Evolutionary conservation across 371 early-diverging fungal genomes (phyloP).

Genomic region (Syncephalis fuscata): DNA sequence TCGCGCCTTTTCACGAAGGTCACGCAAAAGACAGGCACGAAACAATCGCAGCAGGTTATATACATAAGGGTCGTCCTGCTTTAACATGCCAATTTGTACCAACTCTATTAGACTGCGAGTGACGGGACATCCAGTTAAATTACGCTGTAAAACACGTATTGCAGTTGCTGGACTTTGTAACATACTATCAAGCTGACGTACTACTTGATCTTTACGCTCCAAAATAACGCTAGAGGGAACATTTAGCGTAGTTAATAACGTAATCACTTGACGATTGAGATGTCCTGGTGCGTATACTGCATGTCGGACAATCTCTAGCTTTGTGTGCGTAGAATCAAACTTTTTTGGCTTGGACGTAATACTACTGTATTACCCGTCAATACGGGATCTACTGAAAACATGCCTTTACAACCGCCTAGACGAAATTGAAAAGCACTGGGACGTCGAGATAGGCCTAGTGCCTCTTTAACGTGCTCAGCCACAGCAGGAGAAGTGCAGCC

Average conservation of each 20-base stretch:
- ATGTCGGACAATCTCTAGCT: constrained; percentile 40
- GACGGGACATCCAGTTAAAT: constrained; percentile 36
- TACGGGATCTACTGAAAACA: constrained; percentile 17
- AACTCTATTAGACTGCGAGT: constrained; percentile 26
- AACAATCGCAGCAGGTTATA: constrained; percentile 32
- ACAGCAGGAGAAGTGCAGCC: constrained; percentile 40
- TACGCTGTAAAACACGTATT: constrained; percentile 20
- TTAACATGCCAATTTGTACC: constrained; percentile 38
- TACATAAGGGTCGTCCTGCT: constrained; percentile 30
- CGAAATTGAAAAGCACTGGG: constrained; percentile 74
- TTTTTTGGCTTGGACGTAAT: constrained; percentile 52
- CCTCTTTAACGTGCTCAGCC: constrained; percentile 20
- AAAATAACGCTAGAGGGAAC: constrained; percentile 34
- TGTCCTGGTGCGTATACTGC: constrained; percentile 35
- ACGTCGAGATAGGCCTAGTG: constrained; percentile 19
- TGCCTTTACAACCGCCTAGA: constrained; percentile 67
- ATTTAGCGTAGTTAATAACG: constrained; percentile 40
- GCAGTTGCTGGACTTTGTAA: constrained; percentile 23
- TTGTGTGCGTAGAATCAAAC: constrained; percentile 35
- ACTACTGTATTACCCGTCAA: constrained; percentile 17
- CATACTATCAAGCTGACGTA: constrained; percentile 22
- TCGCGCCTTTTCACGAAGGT: constrained; percentile 46
- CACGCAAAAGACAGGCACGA: constrained; percentile 30
- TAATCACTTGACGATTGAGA: constrained; percentile 59
- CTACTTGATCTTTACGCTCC: constrained; percentile 23